These are phyloP conservation scores for Noccaea caerulescens DNA, from an alignment of 345 rosid species.

Conservation along the genomic window DNA sequence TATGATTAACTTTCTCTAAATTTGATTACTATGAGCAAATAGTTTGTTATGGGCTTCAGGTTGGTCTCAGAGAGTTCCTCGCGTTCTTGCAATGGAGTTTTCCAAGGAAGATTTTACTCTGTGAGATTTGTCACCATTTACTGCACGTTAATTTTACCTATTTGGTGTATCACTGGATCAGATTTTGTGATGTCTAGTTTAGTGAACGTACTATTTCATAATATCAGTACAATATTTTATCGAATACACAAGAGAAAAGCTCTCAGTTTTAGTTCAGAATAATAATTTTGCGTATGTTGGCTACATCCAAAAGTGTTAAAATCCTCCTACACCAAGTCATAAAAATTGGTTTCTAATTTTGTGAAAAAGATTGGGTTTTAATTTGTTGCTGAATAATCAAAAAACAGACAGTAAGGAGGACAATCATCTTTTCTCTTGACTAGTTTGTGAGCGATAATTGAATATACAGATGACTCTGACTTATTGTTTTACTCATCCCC, in stretches of 20 bases:
- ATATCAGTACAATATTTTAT: neutral
- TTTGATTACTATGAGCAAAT: too few species aligned
- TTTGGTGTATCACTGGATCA: neutral
- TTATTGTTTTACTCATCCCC: neutral
- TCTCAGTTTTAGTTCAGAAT: too few species aligned
- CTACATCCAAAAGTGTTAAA: too few species aligned
- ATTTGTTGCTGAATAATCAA: slow-evolving; percentile 7
- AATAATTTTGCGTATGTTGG: too few species aligned
- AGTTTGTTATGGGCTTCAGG: too few species aligned
- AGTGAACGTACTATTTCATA: neutral
- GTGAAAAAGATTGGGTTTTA: neutral
- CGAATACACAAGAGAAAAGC: too few species aligned
- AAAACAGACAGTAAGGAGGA: neutral
- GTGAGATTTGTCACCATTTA: neutral
- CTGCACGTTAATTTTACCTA: neutral
- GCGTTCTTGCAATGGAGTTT: too few species aligned
- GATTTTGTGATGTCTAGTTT: neutral
- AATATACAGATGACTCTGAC: neutral
- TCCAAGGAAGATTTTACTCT: too few species aligned
- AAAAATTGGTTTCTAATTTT: neutral
- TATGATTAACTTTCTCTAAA: too few species aligned
- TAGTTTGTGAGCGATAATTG: neutral
- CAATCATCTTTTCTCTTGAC: neutral
- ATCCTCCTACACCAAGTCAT: too few species aligned
- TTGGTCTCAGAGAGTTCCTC: too few species aligned